A percentile compares a stretch with the other conserved stretches of the same genome.
Evolutionary conservation across 139 green algal species (phyloP).

Genomic region (Chlorella vulgaris): DNA sequence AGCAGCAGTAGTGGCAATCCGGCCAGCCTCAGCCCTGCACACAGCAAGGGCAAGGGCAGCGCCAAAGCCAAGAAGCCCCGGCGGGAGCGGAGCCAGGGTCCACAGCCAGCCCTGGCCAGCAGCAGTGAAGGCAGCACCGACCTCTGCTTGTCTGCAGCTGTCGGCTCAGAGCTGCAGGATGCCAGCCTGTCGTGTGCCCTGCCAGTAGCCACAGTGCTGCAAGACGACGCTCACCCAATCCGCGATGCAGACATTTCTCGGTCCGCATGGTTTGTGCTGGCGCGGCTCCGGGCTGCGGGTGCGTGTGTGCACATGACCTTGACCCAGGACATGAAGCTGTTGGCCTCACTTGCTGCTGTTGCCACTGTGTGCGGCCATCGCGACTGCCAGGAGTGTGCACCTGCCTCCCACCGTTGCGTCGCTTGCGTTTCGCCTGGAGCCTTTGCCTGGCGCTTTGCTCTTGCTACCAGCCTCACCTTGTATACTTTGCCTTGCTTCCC

Average conservation of each 20-base stretch:
- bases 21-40: neutral
- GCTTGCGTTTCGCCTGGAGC: too few relatives aligned
- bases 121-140: neutral
- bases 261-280: slow-evolving; percentile 41
- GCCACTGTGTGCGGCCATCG: too few relatives aligned
- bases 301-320: too few relatives aligned
- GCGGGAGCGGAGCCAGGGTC: neutral
- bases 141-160: neutral
- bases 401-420: too few relatives aligned
- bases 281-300: slow-evolving; percentile 36
- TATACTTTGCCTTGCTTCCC: neutral
- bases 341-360: slow-evolving; percentile 1
- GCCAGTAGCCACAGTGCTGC: slow-evolving; percentile 14
- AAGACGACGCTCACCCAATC: slow-evolving; percentile 47
- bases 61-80: neutral
- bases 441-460: neutral
- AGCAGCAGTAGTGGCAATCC: neutral
- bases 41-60: too few relatives aligned
- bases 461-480: neutral
- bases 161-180: neutral
- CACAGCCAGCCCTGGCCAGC: neutral
- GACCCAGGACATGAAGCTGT: too few relatives aligned
- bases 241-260: slow-evolving; percentile 18
- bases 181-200: neutral
- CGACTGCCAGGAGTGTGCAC: too few relatives aligned